Evolutionary conservation across 2,329 filamentous ascomycete species (phyloP).

Genomic region (Epichloe hybrida): DNA sequence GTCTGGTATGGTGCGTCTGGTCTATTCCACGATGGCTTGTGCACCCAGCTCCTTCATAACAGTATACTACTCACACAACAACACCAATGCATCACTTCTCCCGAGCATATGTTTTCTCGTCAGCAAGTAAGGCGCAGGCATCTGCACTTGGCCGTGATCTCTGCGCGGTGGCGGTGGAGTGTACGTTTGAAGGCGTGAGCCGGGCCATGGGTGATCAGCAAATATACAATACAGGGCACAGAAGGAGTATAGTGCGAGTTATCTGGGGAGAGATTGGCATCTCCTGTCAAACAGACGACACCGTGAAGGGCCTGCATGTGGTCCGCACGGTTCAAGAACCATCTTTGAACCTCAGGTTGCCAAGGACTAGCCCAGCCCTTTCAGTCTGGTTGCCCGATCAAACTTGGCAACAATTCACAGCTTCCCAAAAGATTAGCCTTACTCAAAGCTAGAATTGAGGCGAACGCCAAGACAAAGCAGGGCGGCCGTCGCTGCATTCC

Average conservation of each 20-base stretch:
- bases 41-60: background rate
- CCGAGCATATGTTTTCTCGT: background rate
- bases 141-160: background rate
- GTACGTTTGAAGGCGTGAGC: background rate
- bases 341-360: background rate
- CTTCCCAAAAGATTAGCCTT: background rate
- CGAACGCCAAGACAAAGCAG: background rate
- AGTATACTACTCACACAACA: background rate
- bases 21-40: background rate
- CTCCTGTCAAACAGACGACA: background rate
- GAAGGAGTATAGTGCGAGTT: background rate
- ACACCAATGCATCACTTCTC: too few relatives aligned
- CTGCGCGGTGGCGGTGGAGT: background rate
- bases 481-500: background rate
- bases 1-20: background rate
- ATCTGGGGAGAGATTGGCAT: background rate
- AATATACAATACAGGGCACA: background rate
- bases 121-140: background rate
- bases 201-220: background rate
- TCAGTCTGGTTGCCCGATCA: too few relatives aligned
- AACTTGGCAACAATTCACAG: background rate
- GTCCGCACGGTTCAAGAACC: background rate
- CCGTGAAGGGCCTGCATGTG: background rate
- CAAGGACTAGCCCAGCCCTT: background rate
- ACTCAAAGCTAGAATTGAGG: background rate